phyloP scores from a whole-genome alignment of 208 protist species.

The Wallacemonas sp. region DNA sequence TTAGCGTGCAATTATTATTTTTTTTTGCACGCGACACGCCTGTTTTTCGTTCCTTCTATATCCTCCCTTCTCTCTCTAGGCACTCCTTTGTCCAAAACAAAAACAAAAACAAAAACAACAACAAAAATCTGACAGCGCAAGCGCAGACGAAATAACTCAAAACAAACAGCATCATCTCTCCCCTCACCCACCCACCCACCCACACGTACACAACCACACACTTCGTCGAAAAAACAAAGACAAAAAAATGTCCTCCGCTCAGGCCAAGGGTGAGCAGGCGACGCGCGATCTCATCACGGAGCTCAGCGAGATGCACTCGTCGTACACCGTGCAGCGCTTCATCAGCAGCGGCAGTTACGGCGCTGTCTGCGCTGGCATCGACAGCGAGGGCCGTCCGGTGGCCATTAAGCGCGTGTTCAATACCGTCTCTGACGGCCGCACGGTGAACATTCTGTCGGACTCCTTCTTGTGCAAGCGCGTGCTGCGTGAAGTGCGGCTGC shows the following conservation, averaged over 20 bases:
- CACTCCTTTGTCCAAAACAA: too few relatives aligned
- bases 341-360: constrained; percentile 90
- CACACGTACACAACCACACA: too few relatives aligned
- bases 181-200: too few relatives aligned
- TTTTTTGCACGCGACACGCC: neutral
- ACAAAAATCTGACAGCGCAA: too few relatives aligned
- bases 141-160: too few relatives aligned
- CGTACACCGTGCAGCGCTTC: constrained; percentile 79
- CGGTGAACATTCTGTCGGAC: constrained; percentile 86
- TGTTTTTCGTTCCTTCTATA: neutral
- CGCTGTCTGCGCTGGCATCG: constrained; percentile 81
- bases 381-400: constrained; percentile 62
- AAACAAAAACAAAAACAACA: too few relatives aligned
- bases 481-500: constrained; percentile 91
- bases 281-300: constrained; percentile 81
- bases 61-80: neutral
- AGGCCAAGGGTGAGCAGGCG: constrained; percentile 63
- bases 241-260: constrained; percentile 21
- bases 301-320: constrained; percentile 69
- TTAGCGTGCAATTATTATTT: neutral
- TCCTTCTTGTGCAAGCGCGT: constrained; percentile 91
- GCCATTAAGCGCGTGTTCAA: constrained; percentile 90
- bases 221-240: neutral
- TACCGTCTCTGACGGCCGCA: constrained; percentile 80
- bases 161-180: too few relatives aligned